Evolutionary conservation across 169 alveolate species (phyloP).

Genomic region (Miamiensis avidus): DNA sequence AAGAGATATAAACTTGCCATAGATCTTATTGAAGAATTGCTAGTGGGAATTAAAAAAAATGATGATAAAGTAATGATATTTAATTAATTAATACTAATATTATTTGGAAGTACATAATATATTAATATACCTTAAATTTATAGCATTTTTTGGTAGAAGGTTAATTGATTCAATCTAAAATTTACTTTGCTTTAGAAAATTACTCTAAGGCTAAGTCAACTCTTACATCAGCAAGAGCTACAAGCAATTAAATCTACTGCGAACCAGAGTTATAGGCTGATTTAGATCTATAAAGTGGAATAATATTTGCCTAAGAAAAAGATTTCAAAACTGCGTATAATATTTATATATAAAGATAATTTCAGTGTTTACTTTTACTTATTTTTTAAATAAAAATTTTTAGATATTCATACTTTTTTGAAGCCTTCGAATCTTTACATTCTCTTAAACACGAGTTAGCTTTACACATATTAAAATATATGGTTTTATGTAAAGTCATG

Average conservation of each 20-base stretch:
- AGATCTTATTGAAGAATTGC: slow-evolving; percentile 82
- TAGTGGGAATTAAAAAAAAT: slow-evolving; percentile 90
- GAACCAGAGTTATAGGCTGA: slow-evolving; percentile 95
- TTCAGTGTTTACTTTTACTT: neutral
- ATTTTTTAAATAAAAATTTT: no score
- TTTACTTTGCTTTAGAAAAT: slow-evolving; percentile 89
- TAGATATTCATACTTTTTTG: slow-evolving; percentile 94
- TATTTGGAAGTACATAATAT: neutral
- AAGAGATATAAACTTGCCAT: slow-evolving; percentile 87
- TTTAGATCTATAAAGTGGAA: slow-evolving; percentile 92
- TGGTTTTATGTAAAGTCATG: slow-evolving; percentile 93
- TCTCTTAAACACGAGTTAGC: slow-evolving; percentile 84
- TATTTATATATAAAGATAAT: neutral
- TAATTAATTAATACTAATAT: no score
- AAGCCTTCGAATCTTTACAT: slow-evolving; percentile 95
- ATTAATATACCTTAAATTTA: no score
- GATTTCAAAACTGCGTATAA: slow-evolving; percentile 90
- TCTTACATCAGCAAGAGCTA: slow-evolving; percentile 94
- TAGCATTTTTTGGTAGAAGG: slow-evolving; percentile 89
- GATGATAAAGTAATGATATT: slow-evolving; percentile 86
- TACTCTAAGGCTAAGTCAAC: slow-evolving; percentile 94
- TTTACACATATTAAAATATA: slow-evolving; percentile 85
- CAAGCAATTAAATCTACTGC: slow-evolving; percentile 93
- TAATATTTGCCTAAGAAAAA: slow-evolving; percentile 79
- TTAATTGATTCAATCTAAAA: slow-evolving; percentile 90